Percentiles rank a stretch among this genome's conserved stretches.
These are phyloP conservation scores for Myxozyma neotropica DNA, from an alignment of 805 yeast genomes.

Conservation along the genomic window DNA sequence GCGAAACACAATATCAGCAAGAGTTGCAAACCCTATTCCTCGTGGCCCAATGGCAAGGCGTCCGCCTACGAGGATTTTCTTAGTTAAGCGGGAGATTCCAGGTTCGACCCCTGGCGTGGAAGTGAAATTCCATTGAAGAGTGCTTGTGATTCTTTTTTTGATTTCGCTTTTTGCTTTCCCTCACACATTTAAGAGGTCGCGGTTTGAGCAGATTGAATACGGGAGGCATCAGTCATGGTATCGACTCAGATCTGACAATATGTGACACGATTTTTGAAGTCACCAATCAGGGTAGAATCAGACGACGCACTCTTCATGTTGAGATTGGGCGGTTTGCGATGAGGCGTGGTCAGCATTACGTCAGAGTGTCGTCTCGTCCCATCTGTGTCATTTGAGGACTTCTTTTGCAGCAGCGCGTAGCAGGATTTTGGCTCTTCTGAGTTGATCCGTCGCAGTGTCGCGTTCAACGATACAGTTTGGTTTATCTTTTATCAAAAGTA, in stretches of 20 bases:
- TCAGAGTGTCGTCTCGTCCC: not conserved
- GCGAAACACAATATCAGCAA: too few relatives aligned
- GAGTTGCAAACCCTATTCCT: conserved; percentile 35
- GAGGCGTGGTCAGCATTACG: conserved; percentile 4
- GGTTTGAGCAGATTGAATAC: too few relatives aligned
- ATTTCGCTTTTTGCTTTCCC: not conserved
- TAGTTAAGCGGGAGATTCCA: conserved; percentile 36
- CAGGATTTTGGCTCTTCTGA: too few relatives aligned
- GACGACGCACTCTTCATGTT: not conserved
- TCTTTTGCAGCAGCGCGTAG: not conserved
- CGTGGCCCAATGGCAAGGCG: conserved; percentile 47
- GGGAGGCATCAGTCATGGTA: too few relatives aligned
- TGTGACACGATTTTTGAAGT: too few relatives aligned
- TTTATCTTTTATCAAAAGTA: too few relatives aligned
- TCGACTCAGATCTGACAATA: too few relatives aligned
- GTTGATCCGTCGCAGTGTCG: too few relatives aligned
- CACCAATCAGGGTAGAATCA: not conserved
- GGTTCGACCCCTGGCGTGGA: conserved; percentile 39
- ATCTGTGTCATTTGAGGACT: not conserved
- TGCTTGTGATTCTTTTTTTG: not conserved
- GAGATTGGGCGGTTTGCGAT: not conserved
- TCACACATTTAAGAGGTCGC: too few relatives aligned
- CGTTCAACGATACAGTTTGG: too few relatives aligned
- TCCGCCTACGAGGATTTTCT: conserved; percentile 40
- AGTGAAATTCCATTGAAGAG: conserved; percentile 13